These are phyloP conservation scores for Datura wrightii DNA, from an alignment of 257 asterid species.

Conservation along the genomic window DNA sequence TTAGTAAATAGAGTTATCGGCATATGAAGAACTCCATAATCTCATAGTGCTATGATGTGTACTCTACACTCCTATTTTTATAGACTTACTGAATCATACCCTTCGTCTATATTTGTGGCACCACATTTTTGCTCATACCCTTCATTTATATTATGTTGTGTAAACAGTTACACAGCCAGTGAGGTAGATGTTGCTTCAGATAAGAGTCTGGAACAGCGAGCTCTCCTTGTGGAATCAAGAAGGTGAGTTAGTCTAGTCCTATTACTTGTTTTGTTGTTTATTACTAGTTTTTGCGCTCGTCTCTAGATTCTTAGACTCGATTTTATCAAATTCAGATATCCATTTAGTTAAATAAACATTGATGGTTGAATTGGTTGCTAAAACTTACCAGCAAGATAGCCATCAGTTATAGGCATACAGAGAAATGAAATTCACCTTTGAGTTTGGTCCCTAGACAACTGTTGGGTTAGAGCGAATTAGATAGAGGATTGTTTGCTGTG, in stretches of 20 bases:
- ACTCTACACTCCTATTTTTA: background rate
- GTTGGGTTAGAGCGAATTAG: background rate
- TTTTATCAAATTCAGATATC: constrained; percentile 2
- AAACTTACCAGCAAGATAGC: background rate
- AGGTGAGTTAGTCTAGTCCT: constrained; percentile 51
- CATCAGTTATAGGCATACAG: background rate
- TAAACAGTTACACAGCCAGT: constrained; percentile 63
- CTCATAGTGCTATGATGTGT: background rate
- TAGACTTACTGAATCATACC: background rate
- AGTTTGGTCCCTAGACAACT: background rate
- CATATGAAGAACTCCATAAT: background rate
- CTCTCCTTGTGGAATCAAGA: constrained; percentile 72
- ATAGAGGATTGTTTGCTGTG: background rate
- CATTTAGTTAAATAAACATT: constrained; percentile 1
- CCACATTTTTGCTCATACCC: background rate
- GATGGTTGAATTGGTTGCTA: constrained; percentile 1
- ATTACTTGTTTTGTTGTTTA: background rate
- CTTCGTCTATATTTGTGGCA: constrained; percentile 33
- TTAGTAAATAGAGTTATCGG: background rate
- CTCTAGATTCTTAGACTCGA: background rate
- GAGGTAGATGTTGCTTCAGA: constrained; percentile 57
- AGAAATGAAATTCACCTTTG: background rate
- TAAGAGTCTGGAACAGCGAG: constrained; percentile 59
- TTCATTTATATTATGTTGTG: constrained; percentile 29
- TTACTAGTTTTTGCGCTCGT: background rate